Evolutionary conservation across 805 yeast genomes (phyloP).

Genomic region (Teunomyces cretensis): DNA sequence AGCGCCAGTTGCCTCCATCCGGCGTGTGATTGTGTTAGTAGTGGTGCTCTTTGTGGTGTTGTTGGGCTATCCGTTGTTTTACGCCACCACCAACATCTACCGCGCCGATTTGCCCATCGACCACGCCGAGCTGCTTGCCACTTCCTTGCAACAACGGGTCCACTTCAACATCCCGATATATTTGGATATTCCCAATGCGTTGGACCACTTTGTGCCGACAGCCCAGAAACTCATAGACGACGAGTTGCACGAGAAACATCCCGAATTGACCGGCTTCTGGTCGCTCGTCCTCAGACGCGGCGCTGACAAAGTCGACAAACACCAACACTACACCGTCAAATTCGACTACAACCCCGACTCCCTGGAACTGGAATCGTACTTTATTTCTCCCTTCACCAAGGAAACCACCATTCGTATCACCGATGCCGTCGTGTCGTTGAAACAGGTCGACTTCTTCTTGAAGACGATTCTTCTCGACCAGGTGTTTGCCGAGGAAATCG

Average conservation of each 20-base stretch:
- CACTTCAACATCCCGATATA: constrained; percentile 44
- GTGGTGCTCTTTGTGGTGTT: constrained; percentile 17
- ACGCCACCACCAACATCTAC: constrained; percentile 56
- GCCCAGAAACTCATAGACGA: constrained; percentile 38
- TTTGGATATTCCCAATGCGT: constrained; percentile 33
- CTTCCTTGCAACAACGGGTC: constrained; percentile 22
- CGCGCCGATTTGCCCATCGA: constrained; percentile 59
- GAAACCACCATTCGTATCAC: constrained; percentile 30
- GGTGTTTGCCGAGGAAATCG: constrained; percentile 41
- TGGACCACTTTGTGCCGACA: constrained; percentile 26
- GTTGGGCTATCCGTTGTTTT: constrained; percentile 22
- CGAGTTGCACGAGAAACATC: constrained; percentile 20
- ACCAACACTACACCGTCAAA: constrained; percentile 38
- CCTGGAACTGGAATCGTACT: constrained; percentile 16
- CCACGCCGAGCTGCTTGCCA: constrained; percentile 34
- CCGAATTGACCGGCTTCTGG: constrained; percentile 29
- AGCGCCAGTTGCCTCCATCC: constrained; percentile 7
- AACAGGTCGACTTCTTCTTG: constrained; percentile 35
- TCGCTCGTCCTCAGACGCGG: constrained; percentile 23
- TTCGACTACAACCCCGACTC: constrained; percentile 20
- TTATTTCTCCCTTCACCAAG: constrained; percentile 39
- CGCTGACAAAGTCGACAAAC: constrained; percentile 12
- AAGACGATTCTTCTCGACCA: constrained; percentile 35
- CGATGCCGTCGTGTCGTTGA: constrained; percentile 19
- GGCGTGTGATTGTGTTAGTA: constrained; percentile 11